phyloP scores from a whole-genome alignment of 176 grass and related monocot genomes.

The Otatea glauca region DNA sequence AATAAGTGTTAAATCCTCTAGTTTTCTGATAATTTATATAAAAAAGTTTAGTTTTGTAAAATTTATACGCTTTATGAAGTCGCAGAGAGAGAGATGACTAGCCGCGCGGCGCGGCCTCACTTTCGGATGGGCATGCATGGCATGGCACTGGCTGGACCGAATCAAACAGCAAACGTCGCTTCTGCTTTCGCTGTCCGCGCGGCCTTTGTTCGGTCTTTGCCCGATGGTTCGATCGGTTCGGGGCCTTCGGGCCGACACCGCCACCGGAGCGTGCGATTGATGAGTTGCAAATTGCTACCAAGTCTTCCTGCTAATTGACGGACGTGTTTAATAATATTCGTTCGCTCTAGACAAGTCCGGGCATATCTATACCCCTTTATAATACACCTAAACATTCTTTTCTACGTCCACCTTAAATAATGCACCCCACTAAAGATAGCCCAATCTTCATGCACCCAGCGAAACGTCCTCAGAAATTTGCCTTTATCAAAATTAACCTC shows the following conservation, averaged over 20 bases:
- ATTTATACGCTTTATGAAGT: too few relatives aligned
- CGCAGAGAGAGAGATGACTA: too few relatives aligned
- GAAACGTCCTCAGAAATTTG: too few relatives aligned
- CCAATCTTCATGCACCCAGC: too few relatives aligned
- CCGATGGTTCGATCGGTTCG: background rate
- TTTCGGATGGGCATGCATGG: background rate
- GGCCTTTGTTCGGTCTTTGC: background rate
- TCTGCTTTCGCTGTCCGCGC: background rate
- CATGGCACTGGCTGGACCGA: background rate
- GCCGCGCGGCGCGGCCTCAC: background rate
- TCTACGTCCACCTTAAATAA: too few relatives aligned
- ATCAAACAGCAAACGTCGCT: conserved; percentile 11
- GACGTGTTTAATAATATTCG: background rate
- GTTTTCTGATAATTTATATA: too few relatives aligned
- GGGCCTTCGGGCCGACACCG: background rate
- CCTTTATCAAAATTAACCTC: too few relatives aligned
- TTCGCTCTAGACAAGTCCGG: background rate
- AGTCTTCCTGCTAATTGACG: background rate
- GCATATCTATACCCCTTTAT: too few relatives aligned
- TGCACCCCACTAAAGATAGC: too few relatives aligned
- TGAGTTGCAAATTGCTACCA: background rate
- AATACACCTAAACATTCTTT: too few relatives aligned
- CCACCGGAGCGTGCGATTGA: background rate
- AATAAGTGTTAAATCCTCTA: too few relatives aligned
- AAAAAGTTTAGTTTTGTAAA: too few relatives aligned